These are phyloP conservation scores for Hyphopichia wangnamkhiaoensis DNA, from an alignment of 1,139 yeast genomes.

Conservation along the genomic window DNA sequence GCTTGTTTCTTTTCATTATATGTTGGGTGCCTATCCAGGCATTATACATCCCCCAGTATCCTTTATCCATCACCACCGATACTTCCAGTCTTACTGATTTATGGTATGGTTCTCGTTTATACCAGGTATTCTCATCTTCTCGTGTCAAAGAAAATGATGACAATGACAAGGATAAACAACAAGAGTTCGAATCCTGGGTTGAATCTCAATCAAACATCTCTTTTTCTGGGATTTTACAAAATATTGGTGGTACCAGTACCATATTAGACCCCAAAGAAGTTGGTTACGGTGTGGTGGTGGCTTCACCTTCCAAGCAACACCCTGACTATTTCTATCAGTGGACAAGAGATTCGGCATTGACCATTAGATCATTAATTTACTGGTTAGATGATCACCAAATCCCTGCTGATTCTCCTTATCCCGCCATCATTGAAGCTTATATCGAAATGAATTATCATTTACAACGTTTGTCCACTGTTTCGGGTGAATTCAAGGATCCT, in stretches of 20 bases:
- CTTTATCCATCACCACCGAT: too few relatives aligned
- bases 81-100: too few relatives aligned
- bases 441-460: slow-evolving; percentile 56
- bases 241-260: slow-evolving; percentile 57
- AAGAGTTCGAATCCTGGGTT: slow-evolving; percentile 63
- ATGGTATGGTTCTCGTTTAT: too few relatives aligned
- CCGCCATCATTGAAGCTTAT: slow-evolving; percentile 54
- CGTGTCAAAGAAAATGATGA: too few relatives aligned
- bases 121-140: too few relatives aligned
- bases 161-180: not conserved
- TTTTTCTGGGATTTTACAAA: slow-evolving; percentile 55
- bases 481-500: slow-evolving; percentile 58
- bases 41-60: not conserved
- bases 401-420: slow-evolving; percentile 20
- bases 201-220: slow-evolving; percentile 49
- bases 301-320: slow-evolving; percentile 67
- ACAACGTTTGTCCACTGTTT: slow-evolving; percentile 67
- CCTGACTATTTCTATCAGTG: slow-evolving; percentile 91
- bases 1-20: too few relatives aligned
- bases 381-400: slow-evolving; percentile 41
- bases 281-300: slow-evolving; percentile 71
- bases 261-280: slow-evolving; percentile 38
- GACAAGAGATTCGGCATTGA: slow-evolving; percentile 88
- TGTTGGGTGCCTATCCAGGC: not conserved
- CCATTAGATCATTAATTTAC: slow-evolving; percentile 65